These are phyloP conservation scores for Sclerotinia sclerotiorum DNA, from an alignment of 2,329 filamentous ascomycete species.

Conservation along the genomic window DNA sequence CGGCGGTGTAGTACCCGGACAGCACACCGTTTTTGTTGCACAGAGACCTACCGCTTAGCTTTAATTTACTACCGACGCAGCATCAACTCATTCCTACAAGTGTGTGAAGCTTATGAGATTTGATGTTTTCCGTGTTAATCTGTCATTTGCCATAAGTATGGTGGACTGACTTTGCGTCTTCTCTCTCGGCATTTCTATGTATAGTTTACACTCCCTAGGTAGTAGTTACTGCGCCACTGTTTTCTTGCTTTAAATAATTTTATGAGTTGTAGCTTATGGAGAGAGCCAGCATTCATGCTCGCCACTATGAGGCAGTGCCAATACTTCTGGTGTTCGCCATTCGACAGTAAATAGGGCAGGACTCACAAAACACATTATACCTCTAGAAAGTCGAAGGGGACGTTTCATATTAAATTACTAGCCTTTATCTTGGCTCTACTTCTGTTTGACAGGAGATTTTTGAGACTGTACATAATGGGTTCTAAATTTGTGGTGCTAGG, in stretches of 20 bases:
- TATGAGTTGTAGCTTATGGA: not conserved
- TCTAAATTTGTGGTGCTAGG: no score
- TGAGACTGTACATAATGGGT: no score
- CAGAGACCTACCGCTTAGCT: not conserved
- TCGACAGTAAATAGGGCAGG: not conserved
- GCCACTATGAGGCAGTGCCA: not conserved
- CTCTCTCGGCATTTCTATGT: not conserved
- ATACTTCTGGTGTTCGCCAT: not conserved
- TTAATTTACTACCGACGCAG: not conserved
- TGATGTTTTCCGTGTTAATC: not conserved
- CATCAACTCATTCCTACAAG: not conserved
- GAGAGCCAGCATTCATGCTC: not conserved
- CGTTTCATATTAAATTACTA: not conserved
- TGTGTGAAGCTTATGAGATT: not conserved
- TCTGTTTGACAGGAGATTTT: no score
- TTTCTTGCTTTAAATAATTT: not conserved
- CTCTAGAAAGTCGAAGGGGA: not conserved
- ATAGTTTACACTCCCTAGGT: not conserved
- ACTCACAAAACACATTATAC: not conserved
- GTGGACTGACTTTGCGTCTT: not conserved
- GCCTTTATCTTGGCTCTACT: not conserved
- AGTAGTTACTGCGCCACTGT: not conserved
- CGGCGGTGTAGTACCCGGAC: not conserved
- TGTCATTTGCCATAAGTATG: slow-evolving; percentile 7
- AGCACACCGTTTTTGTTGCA: not conserved